These are phyloP conservation scores for Fusarium sp. DNA, from an alignment of 2,329 filamentous ascomycete species.

Conservation along the genomic window DNA sequence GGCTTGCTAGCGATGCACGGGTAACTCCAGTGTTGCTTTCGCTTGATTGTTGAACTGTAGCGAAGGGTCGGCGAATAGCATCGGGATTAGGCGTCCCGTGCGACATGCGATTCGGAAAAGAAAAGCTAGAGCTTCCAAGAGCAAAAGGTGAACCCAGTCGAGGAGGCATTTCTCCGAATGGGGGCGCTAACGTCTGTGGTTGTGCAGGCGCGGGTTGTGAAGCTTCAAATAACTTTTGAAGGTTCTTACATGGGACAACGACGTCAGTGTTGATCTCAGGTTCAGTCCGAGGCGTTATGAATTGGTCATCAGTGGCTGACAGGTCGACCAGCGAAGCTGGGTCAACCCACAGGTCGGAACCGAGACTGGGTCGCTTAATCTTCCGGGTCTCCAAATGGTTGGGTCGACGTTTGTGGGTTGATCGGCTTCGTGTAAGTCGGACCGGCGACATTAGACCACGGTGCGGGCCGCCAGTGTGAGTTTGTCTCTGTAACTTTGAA, in stretches of 20 bases:
- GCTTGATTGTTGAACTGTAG: slow-evolving; percentile 65
- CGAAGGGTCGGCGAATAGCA: slow-evolving; percentile 64
- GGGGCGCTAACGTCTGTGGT: slow-evolving; percentile 44
- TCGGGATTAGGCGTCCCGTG: slow-evolving; percentile 61
- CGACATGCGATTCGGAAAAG: slow-evolving; percentile 69
- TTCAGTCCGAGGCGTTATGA: slow-evolving; percentile 51
- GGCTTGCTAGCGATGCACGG: slow-evolving; percentile 61
- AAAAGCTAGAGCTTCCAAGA: slow-evolving; percentile 64
- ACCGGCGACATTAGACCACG: slow-evolving; percentile 67
- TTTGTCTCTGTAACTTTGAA: slow-evolving; percentile 56
- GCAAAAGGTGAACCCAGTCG: slow-evolving; percentile 72
- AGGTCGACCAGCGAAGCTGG: slow-evolving; percentile 51
- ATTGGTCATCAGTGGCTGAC: slow-evolving; percentile 45
- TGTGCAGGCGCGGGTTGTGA: slow-evolving; percentile 41
- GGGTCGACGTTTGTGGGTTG: slow-evolving; percentile 68
- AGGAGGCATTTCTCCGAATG: slow-evolving; percentile 55
- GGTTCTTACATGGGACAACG: slow-evolving; percentile 57
- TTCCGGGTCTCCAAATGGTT: slow-evolving; percentile 63
- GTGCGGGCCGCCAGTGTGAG: slow-evolving; percentile 63
- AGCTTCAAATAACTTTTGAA: slow-evolving; percentile 57
- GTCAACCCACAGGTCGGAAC: slow-evolving; percentile 66
- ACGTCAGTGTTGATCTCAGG: slow-evolving; percentile 46
- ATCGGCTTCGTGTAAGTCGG: slow-evolving; percentile 62
- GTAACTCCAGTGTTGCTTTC: slow-evolving; percentile 53
- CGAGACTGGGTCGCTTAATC: slow-evolving; percentile 66